Evolutionary conservation across 75 land plant genomes (phyloP).

Genomic region (Larix kaempferi): DNA sequence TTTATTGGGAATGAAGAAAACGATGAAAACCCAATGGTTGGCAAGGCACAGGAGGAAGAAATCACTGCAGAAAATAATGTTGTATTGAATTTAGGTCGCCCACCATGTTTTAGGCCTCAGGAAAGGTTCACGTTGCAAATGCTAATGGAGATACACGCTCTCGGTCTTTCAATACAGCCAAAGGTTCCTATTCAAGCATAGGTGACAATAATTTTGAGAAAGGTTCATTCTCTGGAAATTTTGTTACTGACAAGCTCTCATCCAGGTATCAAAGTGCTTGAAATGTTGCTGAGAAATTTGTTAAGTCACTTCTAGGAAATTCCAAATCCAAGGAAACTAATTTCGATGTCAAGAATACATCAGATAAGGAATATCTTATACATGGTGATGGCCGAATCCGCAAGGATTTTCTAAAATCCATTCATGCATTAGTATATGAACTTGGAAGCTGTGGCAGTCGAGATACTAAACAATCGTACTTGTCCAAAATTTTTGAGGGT

Average conservation of each 20-base stretch:
- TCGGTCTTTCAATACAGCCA: background rate
- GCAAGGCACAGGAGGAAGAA: background rate
- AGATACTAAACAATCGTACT: no score
- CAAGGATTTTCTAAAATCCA: no score
- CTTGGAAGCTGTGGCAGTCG: no score
- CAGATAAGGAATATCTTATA: no score
- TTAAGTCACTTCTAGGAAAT: no score
- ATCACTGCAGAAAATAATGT: background rate
- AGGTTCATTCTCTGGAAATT: background rate
- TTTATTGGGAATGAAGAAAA: conserved; percentile 10
- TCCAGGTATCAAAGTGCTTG: conserved; percentile 10
- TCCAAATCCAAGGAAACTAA: no score
- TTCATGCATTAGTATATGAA: no score
- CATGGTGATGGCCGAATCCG: no score
- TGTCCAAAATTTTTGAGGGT: no score
- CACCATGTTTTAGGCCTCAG: background rate
- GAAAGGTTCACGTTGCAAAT: background rate
- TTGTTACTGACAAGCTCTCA: background rate
- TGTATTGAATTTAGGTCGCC: background rate
- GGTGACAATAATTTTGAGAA: background rate
- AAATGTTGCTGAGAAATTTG: conserved; percentile 11
- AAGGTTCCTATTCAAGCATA: background rate
- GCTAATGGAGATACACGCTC: background rate
- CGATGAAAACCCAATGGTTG: background rate
- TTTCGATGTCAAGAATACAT: no score